These are phyloP conservation scores for Akanthomyces uredinophilus DNA, from an alignment of 2,329 filamentous ascomycete species.

Conservation along the genomic window DNA sequence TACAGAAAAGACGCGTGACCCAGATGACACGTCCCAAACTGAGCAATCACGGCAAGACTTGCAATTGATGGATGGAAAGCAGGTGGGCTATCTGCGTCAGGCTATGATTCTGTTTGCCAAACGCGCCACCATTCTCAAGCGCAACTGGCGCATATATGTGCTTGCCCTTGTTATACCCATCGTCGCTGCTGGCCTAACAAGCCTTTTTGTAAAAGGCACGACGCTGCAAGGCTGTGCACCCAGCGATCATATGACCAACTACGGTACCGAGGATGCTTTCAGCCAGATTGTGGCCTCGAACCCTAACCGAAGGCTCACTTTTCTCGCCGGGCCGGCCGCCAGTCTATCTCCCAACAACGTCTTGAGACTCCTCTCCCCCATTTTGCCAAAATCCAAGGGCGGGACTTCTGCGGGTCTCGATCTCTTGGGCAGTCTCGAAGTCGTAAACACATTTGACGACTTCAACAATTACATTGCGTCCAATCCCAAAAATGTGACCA, in stretches of 20 bases:
- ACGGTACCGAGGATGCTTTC: slow-evolving; percentile 33
- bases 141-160: slow-evolving; percentile 72
- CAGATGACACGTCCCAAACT: slow-evolving; percentile 20
- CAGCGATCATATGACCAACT: slow-evolving; percentile 39
- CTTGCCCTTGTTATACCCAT: slow-evolving; percentile 74
- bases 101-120: slow-evolving; percentile 72
- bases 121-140: slow-evolving; percentile 67
- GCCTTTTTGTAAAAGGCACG: slow-evolving; percentile 64
- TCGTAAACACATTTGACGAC: slow-evolving; percentile 59
- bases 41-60: slow-evolving; percentile 33
- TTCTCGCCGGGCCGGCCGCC: slow-evolving; percentile 32
- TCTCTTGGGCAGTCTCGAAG: slow-evolving; percentile 33
- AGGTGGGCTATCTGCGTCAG: slow-evolving; percentile 66
- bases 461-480: slow-evolving; percentile 62
- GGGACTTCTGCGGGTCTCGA: slow-evolving; percentile 17
- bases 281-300: slow-evolving; percentile 28
- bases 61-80: slow-evolving; percentile 61
- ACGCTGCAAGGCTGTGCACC: slow-evolving; percentile 48
- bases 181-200: slow-evolving; percentile 71
- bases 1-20: slow-evolving; percentile 19
- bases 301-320: slow-evolving; percentile 15
- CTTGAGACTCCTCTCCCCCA: slow-evolving; percentile 34
- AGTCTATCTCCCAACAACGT: slow-evolving; percentile 31
- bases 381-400: slow-evolving; percentile 27
- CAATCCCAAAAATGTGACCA: slow-evolving; percentile 63